Conservation (phyloP, 1,139 yeast species). For the Saccharomyces hybrid region DNA sequence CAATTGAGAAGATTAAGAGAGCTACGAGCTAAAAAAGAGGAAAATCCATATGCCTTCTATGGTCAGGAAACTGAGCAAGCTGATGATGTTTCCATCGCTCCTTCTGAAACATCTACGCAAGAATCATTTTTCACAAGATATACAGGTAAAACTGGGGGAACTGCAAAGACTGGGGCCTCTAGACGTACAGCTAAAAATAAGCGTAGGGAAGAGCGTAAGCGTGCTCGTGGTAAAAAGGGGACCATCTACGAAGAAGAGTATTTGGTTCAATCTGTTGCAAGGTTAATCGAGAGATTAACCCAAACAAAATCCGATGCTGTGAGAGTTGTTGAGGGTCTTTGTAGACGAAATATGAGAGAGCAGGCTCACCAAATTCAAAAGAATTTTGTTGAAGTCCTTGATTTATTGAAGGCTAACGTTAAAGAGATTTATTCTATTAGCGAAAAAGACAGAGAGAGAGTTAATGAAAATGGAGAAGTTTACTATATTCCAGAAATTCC, state of each 20-base stretch:
- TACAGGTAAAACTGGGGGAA: conserved; percentile 91
- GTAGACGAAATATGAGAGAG: conserved; percentile 64
- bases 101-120: conserved; percentile 86
- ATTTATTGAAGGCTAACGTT: conserved; percentile 49
- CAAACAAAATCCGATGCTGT: conserved; percentile 82
- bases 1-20: conserved; percentile 82
- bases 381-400: conserved; percentile 52
- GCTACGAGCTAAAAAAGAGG: conserved; percentile 72
- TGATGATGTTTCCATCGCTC: conserved; percentile 91
- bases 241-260: conserved; percentile 97
- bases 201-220: conserved; percentile 91
- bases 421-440: conserved; percentile 72
- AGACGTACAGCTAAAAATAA: conserved; percentile 85
- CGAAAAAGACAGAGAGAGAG: conserved; percentile 79
- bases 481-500: conserved; percentile 71
- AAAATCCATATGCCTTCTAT: conserved; percentile 80
- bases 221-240: conserved; percentile 95
- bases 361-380: conserved; percentile 81
- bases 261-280: conserved; percentile 76
- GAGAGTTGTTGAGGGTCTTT: conserved; percentile 63
- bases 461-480: conserved; percentile 81
- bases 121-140: conserved; percentile 92
- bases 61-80: conserved; percentile 72
- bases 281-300: conserved; percentile 75
- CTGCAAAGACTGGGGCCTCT: conserved; percentile 95